phyloP scores from a whole-genome alignment of 768 basidiomycete species.

The Megacollybia marginata region DNA sequence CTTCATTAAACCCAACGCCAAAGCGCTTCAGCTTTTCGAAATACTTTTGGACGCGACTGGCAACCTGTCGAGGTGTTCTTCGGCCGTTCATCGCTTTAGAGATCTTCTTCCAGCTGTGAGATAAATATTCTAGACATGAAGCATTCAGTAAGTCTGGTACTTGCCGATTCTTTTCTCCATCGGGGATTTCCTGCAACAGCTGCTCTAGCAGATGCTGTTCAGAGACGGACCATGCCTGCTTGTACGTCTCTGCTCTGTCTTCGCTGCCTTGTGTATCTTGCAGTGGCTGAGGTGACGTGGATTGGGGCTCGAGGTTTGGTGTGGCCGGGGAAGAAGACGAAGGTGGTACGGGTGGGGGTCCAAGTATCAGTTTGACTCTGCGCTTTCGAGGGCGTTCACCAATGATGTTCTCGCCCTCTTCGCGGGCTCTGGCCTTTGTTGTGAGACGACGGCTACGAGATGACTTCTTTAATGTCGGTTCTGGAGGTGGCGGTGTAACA shows the following conservation, averaged over 20 bases:
- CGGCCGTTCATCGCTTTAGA: slow-evolving; percentile 74
- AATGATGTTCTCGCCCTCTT: slow-evolving; percentile 8
- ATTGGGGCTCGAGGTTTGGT: background rate
- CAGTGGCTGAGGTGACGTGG: background rate
- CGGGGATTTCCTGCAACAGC: slow-evolving; percentile 68
- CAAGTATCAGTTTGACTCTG: background rate
- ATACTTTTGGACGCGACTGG: slow-evolving; percentile 84
- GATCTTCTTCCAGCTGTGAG: slow-evolving; percentile 67
- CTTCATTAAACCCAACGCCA: slow-evolving; percentile 34
- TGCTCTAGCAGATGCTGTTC: slow-evolving; percentile 76
- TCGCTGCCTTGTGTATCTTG: background rate
- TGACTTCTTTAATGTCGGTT: slow-evolving; percentile 7
- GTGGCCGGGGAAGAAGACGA: background rate
- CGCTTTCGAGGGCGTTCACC: slow-evolving; percentile 1
- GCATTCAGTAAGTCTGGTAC: slow-evolving; percentile 11
- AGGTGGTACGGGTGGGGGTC: background rate
- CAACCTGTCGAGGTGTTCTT: slow-evolving; percentile 78
- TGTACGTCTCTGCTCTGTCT: slow-evolving; percentile 66
- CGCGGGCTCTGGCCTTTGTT: slow-evolving; percentile 12
- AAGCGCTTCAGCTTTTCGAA: slow-evolving; percentile 77
- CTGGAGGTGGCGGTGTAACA: slow-evolving; percentile 5
- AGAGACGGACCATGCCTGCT: slow-evolving; percentile 67
- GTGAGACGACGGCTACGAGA: slow-evolving; percentile 9
- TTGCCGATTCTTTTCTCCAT: slow-evolving; percentile 68
- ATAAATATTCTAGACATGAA: background rate